Percentiles rank a stretch among this genome's conserved stretches.
These are phyloP conservation scores for Fusarium illudens DNA, from an alignment of 2,329 filamentous ascomycete genomes.

Conservation along the genomic window DNA sequence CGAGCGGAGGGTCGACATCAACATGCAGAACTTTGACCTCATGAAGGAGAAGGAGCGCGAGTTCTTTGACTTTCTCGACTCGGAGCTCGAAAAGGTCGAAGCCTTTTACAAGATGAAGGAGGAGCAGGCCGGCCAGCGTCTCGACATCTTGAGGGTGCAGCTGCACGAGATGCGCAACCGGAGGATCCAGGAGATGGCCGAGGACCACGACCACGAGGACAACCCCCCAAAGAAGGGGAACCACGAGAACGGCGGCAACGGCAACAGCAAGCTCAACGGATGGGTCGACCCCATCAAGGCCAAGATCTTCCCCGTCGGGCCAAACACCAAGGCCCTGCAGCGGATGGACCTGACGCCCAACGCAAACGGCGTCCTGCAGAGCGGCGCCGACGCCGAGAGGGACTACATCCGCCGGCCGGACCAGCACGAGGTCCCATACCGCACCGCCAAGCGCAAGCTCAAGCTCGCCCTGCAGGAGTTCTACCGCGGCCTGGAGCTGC, in stretches of 20 bases:
- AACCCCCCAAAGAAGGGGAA: slow-evolving; percentile 29
- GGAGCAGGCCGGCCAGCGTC: slow-evolving; percentile 77
- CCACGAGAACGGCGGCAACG: slow-evolving; percentile 34
- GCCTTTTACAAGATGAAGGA: slow-evolving; percentile 89
- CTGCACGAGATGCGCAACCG: slow-evolving; percentile 92
- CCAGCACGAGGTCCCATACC: slow-evolving; percentile 75
- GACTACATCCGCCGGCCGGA: slow-evolving; percentile 62
- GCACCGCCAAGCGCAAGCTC: slow-evolving; percentile 87
- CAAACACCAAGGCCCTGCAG: slow-evolving; percentile 68
- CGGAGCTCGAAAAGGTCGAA: slow-evolving; percentile 90
- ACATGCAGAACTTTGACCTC: slow-evolving; percentile 61
- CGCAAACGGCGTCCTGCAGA: slow-evolving; percentile 42
- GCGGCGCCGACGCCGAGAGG: slow-evolving; percentile 50
- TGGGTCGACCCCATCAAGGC: slow-evolving; percentile 65
- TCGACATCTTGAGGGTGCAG: slow-evolving; percentile 79
- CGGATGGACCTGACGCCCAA: slow-evolving; percentile 62
- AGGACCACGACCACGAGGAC: slow-evolving; percentile 48
- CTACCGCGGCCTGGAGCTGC: slow-evolving; percentile 87
- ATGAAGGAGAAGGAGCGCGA: slow-evolving; percentile 80
- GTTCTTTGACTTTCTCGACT: slow-evolving; percentile 86
- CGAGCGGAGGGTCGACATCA: slow-evolving; percentile 51
- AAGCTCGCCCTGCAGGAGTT: slow-evolving; percentile 93
- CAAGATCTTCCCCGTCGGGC: slow-evolving; percentile 63
- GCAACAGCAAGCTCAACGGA: slow-evolving; percentile 42
- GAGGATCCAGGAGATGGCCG: slow-evolving; percentile 74